Conservation (phyloP, 257 asterid genomes). For the Lycium barbarum region DNA sequence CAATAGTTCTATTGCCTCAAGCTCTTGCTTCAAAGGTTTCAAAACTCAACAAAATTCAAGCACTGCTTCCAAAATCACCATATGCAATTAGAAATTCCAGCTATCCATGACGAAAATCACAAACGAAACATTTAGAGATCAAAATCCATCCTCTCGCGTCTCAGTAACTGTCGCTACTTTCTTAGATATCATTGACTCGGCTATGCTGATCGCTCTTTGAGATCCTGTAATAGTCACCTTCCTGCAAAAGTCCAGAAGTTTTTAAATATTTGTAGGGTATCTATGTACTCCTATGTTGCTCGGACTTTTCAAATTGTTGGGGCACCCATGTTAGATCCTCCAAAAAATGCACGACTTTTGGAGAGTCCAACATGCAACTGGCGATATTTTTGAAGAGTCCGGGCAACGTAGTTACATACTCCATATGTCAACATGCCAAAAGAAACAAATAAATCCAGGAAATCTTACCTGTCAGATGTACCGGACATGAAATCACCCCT, state of each 20-base stretch:
- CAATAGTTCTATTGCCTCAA: not conserved
- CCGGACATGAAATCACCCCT: constrained; percentile 95
- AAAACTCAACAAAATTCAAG: not conserved
- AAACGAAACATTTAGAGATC: not conserved
- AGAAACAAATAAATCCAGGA: not conserved
- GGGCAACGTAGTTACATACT: not conserved
- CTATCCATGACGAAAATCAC: not conserved
- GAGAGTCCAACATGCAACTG: not conserved
- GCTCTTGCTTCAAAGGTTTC: not conserved
- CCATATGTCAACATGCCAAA: not conserved
- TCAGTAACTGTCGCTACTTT: constrained; percentile 45
- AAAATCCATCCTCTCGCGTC: constrained; percentile 33
- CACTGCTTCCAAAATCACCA: not conserved
- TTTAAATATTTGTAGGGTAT: not conserved
- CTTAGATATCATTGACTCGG: constrained; percentile 48
- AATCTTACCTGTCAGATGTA: constrained; percentile 77
- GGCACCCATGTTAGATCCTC: not conserved
- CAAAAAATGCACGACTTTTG: not conserved
- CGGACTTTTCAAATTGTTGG: not conserved
- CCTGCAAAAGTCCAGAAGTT: constrained; percentile 38
- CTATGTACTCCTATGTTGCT: not conserved
- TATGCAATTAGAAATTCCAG: not conserved
- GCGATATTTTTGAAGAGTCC: not conserved
- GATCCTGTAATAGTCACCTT: constrained; percentile 59
- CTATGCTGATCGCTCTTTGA: constrained; percentile 46